Evolutionary conservation across 139 green algal species (phyloP).

Genomic region (Chlorella vulgaris): DNA sequence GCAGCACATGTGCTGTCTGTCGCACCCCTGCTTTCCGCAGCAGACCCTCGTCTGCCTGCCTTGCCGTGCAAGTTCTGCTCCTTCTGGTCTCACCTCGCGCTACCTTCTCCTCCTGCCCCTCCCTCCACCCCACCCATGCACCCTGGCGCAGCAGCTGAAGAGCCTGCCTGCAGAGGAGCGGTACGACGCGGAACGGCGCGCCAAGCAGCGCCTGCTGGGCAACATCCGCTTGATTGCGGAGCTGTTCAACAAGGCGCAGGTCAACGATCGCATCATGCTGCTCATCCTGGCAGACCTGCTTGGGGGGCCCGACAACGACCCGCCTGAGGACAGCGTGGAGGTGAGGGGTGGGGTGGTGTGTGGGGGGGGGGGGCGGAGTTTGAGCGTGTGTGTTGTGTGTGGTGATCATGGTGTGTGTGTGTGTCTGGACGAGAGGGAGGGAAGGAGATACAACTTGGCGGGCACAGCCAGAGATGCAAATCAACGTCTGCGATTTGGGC

Average conservation of each 20-base stretch:
- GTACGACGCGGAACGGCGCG: conserved; percentile 62
- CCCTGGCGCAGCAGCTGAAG: conserved; percentile 50
- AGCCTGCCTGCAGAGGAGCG: conserved; percentile 54
- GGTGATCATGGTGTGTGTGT: background rate
- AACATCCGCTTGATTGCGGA: conserved; percentile 97
- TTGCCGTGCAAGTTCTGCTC: background rate
- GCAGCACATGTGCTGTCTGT: background rate
- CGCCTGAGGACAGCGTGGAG: conserved; percentile 92
- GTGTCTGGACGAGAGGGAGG: too few relatives aligned
- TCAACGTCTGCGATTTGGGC: too few relatives aligned
- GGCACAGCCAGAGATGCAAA: too few relatives aligned
- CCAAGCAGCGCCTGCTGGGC: conserved; percentile 90
- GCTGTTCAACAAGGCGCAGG: conserved; percentile 90
- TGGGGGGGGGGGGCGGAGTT: background rate
- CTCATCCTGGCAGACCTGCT: conserved; percentile 89
- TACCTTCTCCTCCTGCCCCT: too few relatives aligned
- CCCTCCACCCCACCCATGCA: too few relatives aligned
- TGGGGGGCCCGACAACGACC: conserved; percentile 51
- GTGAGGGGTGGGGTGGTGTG: conserved; percentile 30
- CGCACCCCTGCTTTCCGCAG: background rate
- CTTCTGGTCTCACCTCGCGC: too few relatives aligned
- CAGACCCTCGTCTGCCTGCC: background rate
- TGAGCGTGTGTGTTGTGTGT: background rate
- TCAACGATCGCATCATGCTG: conserved; percentile 94
- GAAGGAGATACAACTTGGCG: too few relatives aligned